Base-by-base conservation (phyloP, 2,329 filamentous ascomycete genomes). In the Xylariaceae sp. region DNA sequence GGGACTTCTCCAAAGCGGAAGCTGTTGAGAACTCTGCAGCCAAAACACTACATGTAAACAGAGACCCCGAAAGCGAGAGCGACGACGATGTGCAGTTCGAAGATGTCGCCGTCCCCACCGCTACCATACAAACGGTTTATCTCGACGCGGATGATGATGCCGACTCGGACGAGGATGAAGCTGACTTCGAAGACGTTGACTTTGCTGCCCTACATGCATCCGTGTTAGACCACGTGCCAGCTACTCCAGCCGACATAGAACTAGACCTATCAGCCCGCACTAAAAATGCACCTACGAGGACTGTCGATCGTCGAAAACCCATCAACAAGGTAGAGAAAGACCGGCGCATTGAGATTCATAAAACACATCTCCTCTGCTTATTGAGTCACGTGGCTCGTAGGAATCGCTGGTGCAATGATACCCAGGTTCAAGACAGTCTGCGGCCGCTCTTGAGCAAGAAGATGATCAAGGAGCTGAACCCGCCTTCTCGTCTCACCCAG, bases 321-420 rank as follows among this genome's bases (percentile, higher is more conserved):
- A 68, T 82, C 3, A 79, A 68, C 19, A 78, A 73, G 54, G 74
- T 74, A 17, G 81, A 85, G 58, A 78, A 72, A 53, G 68, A 70
- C 39, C 71, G 66, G 12, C 82, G 91, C 17, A 66, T 94, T 30
- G 80, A 89, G 45, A 76, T 90, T n/a, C 94, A 99, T 68, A 95
- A 92, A 68, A 75, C 84, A 53, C 91, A 99, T 69, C 57, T 97
- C 0, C 71, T 96, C 12, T 95, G 89, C 64, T 75, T 99, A 2
- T 69, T 99, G 14, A 82, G 83, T 10, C 89, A 97, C 67, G 78
- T 85, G 14, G 80, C 87, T 57, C 75, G 82, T 49, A 83, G 91
- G 48, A 99, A 97, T 63, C 74, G 80, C 47, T 96, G 92, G 90
- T 96, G 91, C 70, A 95, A 95, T 61, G 86, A 92, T 63, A 60